Conservation (phyloP, 371 early-diverging fungal species). For the Rhizopus arrhizus region DNA sequence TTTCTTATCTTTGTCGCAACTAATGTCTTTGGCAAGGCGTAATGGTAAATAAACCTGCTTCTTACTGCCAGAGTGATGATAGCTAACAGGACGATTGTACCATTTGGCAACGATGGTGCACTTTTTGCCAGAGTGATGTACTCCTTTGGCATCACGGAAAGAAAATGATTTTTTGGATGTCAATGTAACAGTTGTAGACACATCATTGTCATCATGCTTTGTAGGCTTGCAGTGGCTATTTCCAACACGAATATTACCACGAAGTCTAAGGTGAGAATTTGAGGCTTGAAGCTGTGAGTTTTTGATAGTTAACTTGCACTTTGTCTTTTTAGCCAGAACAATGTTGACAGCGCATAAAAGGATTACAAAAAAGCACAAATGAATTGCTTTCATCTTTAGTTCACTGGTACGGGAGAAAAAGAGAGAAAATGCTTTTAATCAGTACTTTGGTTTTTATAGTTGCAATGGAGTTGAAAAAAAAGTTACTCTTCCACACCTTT, state of each 20-base stretch:
- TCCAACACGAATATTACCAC: conserved; percentile 12
- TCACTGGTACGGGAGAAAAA: too few species aligned
- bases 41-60: conserved; percentile 23
- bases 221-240: conserved; percentile 19
- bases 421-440: too few species aligned
- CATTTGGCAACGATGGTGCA: conserved; percentile 19
- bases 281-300: conserved; percentile 19
- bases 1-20: conserved; percentile 19
- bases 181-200: conserved; percentile 11
- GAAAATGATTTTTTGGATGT: conserved; percentile 7
- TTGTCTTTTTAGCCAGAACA: conserved; percentile 8
- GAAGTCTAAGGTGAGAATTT: conserved; percentile 19
- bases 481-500: too few species aligned
- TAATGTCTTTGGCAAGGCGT: conserved; percentile 1
- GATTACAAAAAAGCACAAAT: conserved; percentile 4
- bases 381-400: conserved; percentile 6
- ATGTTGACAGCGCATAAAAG: conserved; percentile 11
- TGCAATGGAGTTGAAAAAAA: too few species aligned
- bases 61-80: not conserved
- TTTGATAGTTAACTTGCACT: conserved; percentile 15
- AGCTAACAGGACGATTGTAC: conserved; percentile 18
- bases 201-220: conserved; percentile 1
- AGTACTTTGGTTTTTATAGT: too few species aligned
- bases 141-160: conserved; percentile 7
- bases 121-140: conserved; percentile 19